These are phyloP conservation scores for Cryptomeria japonica DNA, from an alignment of 75 land plant species.

Conservation along the genomic window DNA sequence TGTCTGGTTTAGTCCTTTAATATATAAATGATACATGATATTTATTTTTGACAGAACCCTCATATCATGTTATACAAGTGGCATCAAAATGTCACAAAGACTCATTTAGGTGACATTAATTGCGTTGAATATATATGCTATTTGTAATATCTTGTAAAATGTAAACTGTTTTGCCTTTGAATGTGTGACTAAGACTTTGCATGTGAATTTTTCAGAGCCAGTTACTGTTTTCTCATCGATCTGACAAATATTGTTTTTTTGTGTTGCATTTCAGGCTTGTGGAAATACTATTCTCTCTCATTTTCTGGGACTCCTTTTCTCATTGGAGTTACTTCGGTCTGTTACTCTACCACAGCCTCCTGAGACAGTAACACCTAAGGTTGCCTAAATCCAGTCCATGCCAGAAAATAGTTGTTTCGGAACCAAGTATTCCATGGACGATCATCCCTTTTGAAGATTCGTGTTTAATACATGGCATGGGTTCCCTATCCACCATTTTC, in stretches of 20 bases:
- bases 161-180: neutral
- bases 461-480: neutral
- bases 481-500: neutral
- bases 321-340: slow-evolving; percentile 91
- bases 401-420: neutral
- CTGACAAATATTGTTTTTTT: neutral
- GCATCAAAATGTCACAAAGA: neutral
- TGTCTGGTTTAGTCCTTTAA: neutral
- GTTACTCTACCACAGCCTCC: slow-evolving; percentile 67
- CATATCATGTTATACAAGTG: neutral
- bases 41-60: neutral
- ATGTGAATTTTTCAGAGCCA: too few relatives aligned
- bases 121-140: neutral
- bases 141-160: neutral
- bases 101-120: neutral
- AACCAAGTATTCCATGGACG: neutral
- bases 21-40: neutral
- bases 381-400: slow-evolving; percentile 1
- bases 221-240: too few relatives aligned
- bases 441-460: neutral
- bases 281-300: slow-evolving; percentile 94
- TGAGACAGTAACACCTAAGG: neutral
- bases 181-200: neutral
- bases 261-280: slow-evolving; percentile 70
- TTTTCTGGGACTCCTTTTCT: slow-evolving; percentile 85